A percentile compares a stretch with the other conserved stretches of the same genome.
phyloP scores from a whole-genome alignment of 768 basidiomycete species.

The Cystobasidium onofrii region DNA sequence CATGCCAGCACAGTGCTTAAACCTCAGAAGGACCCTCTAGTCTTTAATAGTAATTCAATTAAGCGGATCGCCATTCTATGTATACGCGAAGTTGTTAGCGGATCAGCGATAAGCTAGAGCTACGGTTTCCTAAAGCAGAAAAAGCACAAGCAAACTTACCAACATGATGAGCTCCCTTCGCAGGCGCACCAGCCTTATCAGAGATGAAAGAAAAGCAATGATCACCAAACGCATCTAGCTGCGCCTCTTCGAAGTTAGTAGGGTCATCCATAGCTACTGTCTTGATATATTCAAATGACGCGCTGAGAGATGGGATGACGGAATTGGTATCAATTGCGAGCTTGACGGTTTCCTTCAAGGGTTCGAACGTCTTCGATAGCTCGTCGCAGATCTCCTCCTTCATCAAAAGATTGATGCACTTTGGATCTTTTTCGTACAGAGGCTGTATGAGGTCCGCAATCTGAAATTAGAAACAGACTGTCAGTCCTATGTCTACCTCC shows the following conservation, averaged over 20 bases:
- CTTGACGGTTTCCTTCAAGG: conserved; percentile 41
- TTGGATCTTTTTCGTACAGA: conserved; percentile 32
- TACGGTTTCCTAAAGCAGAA: too few species aligned
- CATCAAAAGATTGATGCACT: conserved; percentile 40
- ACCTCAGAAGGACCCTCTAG: too few species aligned
- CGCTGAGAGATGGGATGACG: conserved; percentile 42
- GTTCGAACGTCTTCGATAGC: conserved; percentile 40
- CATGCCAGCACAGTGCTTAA: too few species aligned
- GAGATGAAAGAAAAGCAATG: not conserved
- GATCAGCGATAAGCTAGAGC: too few species aligned
- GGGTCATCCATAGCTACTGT: conserved; percentile 15
- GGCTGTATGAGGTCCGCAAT: conserved; percentile 42
- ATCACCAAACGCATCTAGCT: conserved; percentile 15
- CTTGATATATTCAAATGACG: conserved; percentile 44
- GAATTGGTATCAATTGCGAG: conserved; percentile 44
- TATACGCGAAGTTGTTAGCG: too few species aligned
- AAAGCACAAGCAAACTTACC: not conserved
- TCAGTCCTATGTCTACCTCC: too few species aligned
- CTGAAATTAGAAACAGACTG: conserved; percentile 39
- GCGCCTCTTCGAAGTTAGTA: conserved; percentile 24
- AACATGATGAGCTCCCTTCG: conserved; percentile 2
- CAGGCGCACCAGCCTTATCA: not conserved
- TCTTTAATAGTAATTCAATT: too few species aligned
- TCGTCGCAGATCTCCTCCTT: conserved; percentile 43
- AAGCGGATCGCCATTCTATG: too few species aligned